Base-by-base conservation (phyloP, 257 asterid species). In the Lycium barbarum region DNA sequence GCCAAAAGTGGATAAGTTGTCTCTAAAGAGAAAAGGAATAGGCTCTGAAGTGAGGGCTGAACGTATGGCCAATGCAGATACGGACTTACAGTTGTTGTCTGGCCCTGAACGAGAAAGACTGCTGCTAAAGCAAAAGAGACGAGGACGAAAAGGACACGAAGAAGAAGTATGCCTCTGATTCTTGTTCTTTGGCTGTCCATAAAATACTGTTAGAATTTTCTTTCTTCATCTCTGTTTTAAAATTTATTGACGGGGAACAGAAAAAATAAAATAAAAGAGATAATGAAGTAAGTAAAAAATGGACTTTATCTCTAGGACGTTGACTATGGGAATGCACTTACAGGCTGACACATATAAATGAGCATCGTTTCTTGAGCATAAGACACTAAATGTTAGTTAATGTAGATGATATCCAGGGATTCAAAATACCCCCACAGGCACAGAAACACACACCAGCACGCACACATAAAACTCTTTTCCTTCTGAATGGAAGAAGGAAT, bases 31-130 rank as follows among this genome's bases (percentile, higher is more conserved):
- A 88, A 96, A 89, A 82, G 99, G 99, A 83, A 83, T 97, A 84
- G 99, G 99, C 71, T 97, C 99, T 11, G 94, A 95, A 90, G 97
- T 92, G 61, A 94, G 93, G 90, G 98, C 97, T 79, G 97, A 93
- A 84, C 97, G 91, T 80, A 82, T 94, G 92, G 96, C 90, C 87
- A 92, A 90, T 86, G 95, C 98, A 61, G 95, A 97, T 88, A 88
- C 94, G 82, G 98, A 97, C 90, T 89, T 95, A 85, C 98, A 94
- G 92, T 92, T 97, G 91, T 90, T 94, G 88, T 92, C 91, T 65
- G 95, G 89, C 82, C 97, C 95, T 68, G 99, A 97, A 89, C 90
- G 98, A 59, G 96, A 91, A 85, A 92, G 98, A 88, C 97, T 87
- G 71, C 88, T 92, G 86, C 85, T 88, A 83, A 97, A 94, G 92